These are phyloP conservation scores for Volvox reticuliferus DNA, from an alignment of 139 green algal species.

Conservation along the genomic window DNA sequence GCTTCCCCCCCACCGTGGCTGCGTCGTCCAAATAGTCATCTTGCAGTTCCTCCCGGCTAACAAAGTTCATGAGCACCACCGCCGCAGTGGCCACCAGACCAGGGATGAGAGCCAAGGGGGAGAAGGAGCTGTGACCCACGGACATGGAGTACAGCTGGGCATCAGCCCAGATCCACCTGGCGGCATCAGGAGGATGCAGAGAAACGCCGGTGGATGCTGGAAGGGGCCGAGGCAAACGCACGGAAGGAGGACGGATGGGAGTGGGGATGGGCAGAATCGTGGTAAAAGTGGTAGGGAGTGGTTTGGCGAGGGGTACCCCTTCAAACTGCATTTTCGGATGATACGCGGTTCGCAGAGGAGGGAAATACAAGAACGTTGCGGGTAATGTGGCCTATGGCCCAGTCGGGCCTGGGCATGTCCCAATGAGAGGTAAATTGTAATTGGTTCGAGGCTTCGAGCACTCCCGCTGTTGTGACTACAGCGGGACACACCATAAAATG, in stretches of 20 bases:
- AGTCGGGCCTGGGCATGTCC: too few species aligned
- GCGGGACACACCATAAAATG: too few species aligned
- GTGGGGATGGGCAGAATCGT: not conserved
- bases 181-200: not conserved
- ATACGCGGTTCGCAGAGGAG: too few species aligned
- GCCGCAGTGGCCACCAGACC: conserved; percentile 36
- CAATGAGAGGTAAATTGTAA: too few species aligned
- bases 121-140: not conserved
- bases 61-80: conserved; percentile 42
- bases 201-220: too few species aligned
- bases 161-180: conserved; percentile 42
- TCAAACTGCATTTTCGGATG: not conserved
- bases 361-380: too few species aligned
- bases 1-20: conserved; percentile 1
- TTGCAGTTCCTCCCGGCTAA: conserved; percentile 19
- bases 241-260: not conserved
- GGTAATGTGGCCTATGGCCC: too few species aligned
- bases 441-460: too few species aligned
- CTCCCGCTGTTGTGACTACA: too few species aligned
- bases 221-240: not conserved
- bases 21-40: conserved; percentile 29
- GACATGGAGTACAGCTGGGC: conserved; percentile 29
- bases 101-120: conserved; percentile 17
- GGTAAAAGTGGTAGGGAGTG: not conserved
- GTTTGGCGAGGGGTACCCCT: not conserved